Evolutionary conservation across 1,139 yeast genomes (phyloP), one percentile per base, ranked within the genome.

Genomic region (Hansenula lynferdii): DNA sequence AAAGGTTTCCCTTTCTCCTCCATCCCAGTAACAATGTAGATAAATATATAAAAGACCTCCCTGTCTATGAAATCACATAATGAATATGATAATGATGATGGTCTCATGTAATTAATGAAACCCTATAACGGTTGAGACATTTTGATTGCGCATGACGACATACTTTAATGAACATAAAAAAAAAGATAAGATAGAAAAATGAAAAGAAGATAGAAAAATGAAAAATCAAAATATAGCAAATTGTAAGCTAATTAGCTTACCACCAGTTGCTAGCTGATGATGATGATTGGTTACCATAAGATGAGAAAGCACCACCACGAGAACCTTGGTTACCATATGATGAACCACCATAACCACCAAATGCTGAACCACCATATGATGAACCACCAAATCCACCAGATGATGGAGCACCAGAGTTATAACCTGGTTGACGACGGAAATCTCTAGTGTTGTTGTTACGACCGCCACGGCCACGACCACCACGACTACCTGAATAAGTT

Each of bases 401-500:
- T 54, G 45, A 56, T 50, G 51, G 47, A 38, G 61, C 64, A 37
- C 52, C 47, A 38, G 50, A 51, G 43, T 55, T 51, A 33, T 44
- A 43, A 37, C 53, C 52, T 32, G 57, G 57, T 36, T 56, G 58
- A 56, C 77, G 76, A 73, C 82, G 77, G 67, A 68, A 73, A 61
- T 79, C 85, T 65, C 83, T 76, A 44, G 63, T 62, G 43, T 56
- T 51, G 45, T 44, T 53, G 45, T 47, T 51, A 46, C 65, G 62
- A 41, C 60, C 59, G 42, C 64, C 64, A 47, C 83, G 72, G 42
- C 85, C 80, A 43, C 81, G 74, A 41, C 83, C 69, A 40, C 81
- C 71, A 43, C 81, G 69, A 50, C 79, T 70, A 49, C 84, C 81
- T 53, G 70, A 72, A 38, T 83, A 67, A 40, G 77, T 67, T 70